These are phyloP conservation scores for Fonsecaea multimorphosa DNA, from an alignment of 2,329 filamentous ascomycete species.

Conservation along the genomic window DNA sequence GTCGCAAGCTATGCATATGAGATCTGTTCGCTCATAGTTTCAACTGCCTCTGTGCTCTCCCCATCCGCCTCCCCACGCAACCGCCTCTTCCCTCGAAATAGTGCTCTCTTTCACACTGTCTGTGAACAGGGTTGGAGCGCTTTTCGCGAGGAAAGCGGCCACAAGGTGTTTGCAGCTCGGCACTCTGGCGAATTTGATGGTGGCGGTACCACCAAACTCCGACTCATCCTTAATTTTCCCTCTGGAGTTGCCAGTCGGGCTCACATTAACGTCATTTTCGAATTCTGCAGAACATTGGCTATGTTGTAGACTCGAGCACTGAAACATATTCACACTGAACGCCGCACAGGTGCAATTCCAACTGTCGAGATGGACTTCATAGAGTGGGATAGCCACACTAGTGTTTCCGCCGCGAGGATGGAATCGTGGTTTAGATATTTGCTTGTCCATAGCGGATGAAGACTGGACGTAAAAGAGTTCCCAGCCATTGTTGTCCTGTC, in stretches of 20 bases:
- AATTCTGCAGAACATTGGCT: neutral
- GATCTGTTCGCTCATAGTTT: neutral
- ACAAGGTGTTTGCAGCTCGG: slow-evolving; percentile 86
- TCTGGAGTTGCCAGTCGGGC: neutral
- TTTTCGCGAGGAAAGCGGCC: slow-evolving; percentile 76
- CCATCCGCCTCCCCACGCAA: slow-evolving; percentile 67
- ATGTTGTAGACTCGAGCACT: slow-evolving; percentile 39
- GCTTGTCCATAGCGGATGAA: slow-evolving; percentile 46
- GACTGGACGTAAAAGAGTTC: slow-evolving; percentile 70
- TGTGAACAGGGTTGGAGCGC: slow-evolving; percentile 65
- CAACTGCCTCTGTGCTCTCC: slow-evolving; percentile 41
- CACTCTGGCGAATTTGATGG: slow-evolving; percentile 45
- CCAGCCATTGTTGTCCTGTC: neutral
- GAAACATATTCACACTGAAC: slow-evolving; percentile 77
- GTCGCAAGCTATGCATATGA: neutral
- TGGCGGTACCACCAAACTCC: slow-evolving; percentile 49
- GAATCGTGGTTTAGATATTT: neutral
- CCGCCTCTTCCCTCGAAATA: slow-evolving; percentile 70
- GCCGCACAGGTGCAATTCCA: slow-evolving; percentile 93
- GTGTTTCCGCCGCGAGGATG: slow-evolving; percentile 1
- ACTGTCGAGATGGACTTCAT: slow-evolving; percentile 73
- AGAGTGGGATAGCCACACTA: slow-evolving; percentile 50
- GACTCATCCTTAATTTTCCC: slow-evolving; percentile 35
- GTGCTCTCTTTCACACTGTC: slow-evolving; percentile 61
- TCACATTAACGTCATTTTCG: slow-evolving; percentile 28